Evolutionary conservation across 225 moss, liverwort and hornwort species (phyloP), one percentile per base, ranked within the genome.

Genomic region (Physcomitrellopsis africana): DNA sequence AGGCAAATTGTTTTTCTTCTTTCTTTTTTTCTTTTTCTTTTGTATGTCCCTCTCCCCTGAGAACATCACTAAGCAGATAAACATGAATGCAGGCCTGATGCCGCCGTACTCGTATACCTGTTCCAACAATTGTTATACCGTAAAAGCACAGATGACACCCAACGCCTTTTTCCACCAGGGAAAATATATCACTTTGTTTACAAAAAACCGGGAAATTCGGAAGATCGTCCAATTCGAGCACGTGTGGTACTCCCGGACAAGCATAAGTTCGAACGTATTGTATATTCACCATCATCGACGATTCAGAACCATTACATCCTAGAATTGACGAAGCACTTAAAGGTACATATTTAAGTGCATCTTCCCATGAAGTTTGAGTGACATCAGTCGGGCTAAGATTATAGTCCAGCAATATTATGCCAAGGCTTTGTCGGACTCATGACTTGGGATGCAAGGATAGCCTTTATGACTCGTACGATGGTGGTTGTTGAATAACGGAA

Each of bases 121-220:
- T 8, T 83, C 18, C 84, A 65, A 66, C 89, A 93, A 57, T 20
- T 62, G 32, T 45, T 64, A 11, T 27, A 61, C 37, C 10, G 6
- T 18, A 85, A 79, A 54, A 54, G 15, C 22, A 24, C 49, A 47
- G 61, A 77, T 19, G 67, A 93, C 52, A 53, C 68, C 53, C 81
- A 53, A 29, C 91, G 91, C 32, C 54, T 93, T 1, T 89, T 84
- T 81, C 82, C 91, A 46, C 91, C 91, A 42, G 93, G 93, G 11
- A 76, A 60, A 63, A 81, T 93, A 41, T 93, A 85, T 49, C 93
- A 93, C 73, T 84, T 87, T 23, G 89, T 91, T 9, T 93, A 93
- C 72, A 91, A 91, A 68, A 81, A 91, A 63, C 89, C 91, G 61
- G 85, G 93, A 68, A 80, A 63, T 32, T 9, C 57, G 11, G 75